Evolutionary conservation across 2,329 filamentous ascomycete genomes (phyloP), one percentile per base, ranked within the genome.

Genomic region (Nemania serpens): DNA sequence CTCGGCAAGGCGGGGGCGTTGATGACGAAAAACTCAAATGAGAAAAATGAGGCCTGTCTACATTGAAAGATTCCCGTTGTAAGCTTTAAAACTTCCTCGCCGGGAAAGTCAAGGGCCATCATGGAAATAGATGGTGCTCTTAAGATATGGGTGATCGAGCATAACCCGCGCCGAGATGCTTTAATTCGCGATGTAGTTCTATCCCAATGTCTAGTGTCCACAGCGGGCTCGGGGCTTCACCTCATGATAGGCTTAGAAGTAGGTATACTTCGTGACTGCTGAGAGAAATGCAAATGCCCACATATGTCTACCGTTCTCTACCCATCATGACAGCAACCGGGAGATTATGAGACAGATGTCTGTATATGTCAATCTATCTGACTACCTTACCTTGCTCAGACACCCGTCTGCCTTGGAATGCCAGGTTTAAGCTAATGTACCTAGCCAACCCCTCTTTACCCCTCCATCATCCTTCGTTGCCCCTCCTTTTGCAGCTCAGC

Each of bases 401-500:
- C n/a, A n/a, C n/a, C n/a, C n/a, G 51, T n/a, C 43, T 47, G 43
- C 25, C 13, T 61, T 1, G 25, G 2, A 25, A 52, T 43, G 41
- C 39, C 25, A 20, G 53, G 39, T 25, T 58, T 29, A 45, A 55
- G 57, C 50, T 55, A 61, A 61, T 54, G 58, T 46, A n/a, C n/a
- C n/a, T n/a, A 15, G 55, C 43, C 55, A 61, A 62, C 69, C 69
- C 69, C 69, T 69, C 68, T 63, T 68, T 71, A 70, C 69, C 69
- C 69, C 69, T 71, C 69, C 69, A 70, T 70, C 55, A 61, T 65
- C 66, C 47, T 57, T 57, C 59, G 52, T 50, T 70, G 65, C 69
- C 68, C 68, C 69, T 70, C 69, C 61, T 69, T 68, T 67, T 63
- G 63, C 47, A 60, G 59, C 63, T 67, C 63, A 56, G 43, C 64